phyloP scores from a whole-genome alignment of 768 basidiomycete genomes.

The Tephrocybe sp. region DNA sequence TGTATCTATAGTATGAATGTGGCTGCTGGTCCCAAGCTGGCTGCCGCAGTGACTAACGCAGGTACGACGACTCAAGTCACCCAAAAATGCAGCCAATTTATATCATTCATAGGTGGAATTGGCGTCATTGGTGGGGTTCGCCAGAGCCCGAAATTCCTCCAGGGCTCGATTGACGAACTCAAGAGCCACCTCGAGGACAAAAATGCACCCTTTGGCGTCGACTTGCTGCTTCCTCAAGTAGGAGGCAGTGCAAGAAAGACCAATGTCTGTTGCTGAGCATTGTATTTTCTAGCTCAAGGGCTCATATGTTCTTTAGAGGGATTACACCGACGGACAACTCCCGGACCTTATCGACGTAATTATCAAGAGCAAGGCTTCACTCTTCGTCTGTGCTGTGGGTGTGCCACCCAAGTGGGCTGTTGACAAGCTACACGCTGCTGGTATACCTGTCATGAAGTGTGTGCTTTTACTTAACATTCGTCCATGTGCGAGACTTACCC shows the following conservation, averaged over 20 bases:
- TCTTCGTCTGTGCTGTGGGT: conserved; percentile 85
- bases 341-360: conserved; percentile 78
- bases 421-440: conserved; percentile 76
- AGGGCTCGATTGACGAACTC: conserved; percentile 66
- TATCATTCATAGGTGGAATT: conserved; percentile 53
- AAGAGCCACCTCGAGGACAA: conserved; percentile 75
- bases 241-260: conserved; percentile 85
- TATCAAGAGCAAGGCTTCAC: conserved; percentile 65
- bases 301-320: conserved; percentile 23
- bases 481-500: conserved; percentile 4
- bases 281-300: background rate
- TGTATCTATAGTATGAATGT: conserved; percentile 67
- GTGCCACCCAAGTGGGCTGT: conserved; percentile 84
- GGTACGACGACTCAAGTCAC: conserved; percentile 35
- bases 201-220: conserved; percentile 79
- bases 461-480: conserved; percentile 21
- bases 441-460: conserved; percentile 85
- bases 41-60: conserved; percentile 90
- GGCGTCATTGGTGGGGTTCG: conserved; percentile 87
- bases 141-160: conserved; percentile 71
- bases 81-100: background rate
- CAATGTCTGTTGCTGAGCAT: conserved; percentile 41
- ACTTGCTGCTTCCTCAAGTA: conserved; percentile 80
- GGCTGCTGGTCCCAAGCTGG: conserved; percentile 81
- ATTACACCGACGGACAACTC: conserved; percentile 80